A percentile compares a stretch with the other conserved stretches of the same genome.
Conservation (phyloP, 176 grass and related monocot species). For the Cocos nucifera region DNA sequence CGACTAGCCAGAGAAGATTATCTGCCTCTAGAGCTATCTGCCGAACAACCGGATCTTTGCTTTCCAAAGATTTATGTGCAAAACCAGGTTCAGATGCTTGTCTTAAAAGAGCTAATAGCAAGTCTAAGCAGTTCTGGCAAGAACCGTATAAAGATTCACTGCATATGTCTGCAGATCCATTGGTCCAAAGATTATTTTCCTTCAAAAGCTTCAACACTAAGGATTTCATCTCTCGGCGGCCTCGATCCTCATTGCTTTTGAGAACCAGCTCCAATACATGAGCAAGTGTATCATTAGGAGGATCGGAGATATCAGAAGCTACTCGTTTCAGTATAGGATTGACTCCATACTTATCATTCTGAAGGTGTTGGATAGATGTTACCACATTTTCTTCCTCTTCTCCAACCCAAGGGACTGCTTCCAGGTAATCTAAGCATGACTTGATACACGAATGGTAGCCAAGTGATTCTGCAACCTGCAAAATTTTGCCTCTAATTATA, state of each 20-base stretch:
- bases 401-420: constrained; percentile 75
- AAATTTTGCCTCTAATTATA: neutral
- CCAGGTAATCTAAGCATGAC: constrained; percentile 83
- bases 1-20: constrained; percentile 79
- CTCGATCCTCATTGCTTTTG: constrained; percentile 56
- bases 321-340: constrained; percentile 56
- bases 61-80: constrained; percentile 15
- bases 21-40: constrained; percentile 64
- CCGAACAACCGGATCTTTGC: constrained; percentile 21
- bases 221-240: constrained; percentile 73
- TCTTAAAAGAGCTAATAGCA: constrained; percentile 29
- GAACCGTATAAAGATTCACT: constrained; percentile 41
- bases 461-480: constrained; percentile 62
- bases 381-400: constrained; percentile 75
- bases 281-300: constrained; percentile 45
- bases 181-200: constrained; percentile 35
- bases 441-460: constrained; percentile 47
- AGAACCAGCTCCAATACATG: constrained; percentile 69
- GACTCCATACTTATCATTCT: constrained; percentile 34
- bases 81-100: constrained; percentile 43
- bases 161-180: constrained; percentile 41
- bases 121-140: constrained; percentile 49
- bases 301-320: constrained; percentile 36
- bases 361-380: constrained; percentile 43
- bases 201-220: constrained; percentile 73